Conservation (phyloP, 2,329 filamentous ascomycete genomes). For the Fusarium duplospermum region DNA sequence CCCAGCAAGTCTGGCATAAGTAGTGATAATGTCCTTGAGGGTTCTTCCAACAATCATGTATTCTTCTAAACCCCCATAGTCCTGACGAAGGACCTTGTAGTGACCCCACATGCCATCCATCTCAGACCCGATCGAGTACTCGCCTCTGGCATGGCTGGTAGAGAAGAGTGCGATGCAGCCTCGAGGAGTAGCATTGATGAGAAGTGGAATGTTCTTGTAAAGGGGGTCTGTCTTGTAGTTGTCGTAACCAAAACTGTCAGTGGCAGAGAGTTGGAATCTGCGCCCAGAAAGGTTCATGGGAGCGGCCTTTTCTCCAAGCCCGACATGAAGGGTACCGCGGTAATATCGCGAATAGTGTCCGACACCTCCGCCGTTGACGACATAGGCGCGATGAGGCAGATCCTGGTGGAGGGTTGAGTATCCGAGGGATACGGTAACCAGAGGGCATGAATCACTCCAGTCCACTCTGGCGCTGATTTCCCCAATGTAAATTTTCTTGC, state of each 20-base stretch:
- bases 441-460: slow-evolving; percentile 65
- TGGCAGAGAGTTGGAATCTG: slow-evolving; percentile 74
- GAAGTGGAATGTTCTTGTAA: slow-evolving; percentile 80
- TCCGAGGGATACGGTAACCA: slow-evolving; percentile 66
- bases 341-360: slow-evolving; percentile 75
- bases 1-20: slow-evolving; percentile 75
- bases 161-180: slow-evolving; percentile 77
- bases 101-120: slow-evolving; percentile 82
- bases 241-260: slow-evolving; percentile 80
- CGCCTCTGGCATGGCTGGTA: slow-evolving; percentile 71
- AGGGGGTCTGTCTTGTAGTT: slow-evolving; percentile 76
- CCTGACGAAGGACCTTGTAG: slow-evolving; percentile 80
- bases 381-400: slow-evolving; percentile 74
- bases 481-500: slow-evolving; percentile 58
- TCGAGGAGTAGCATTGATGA: slow-evolving; percentile 74
- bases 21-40: slow-evolving; percentile 72
- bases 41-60: slow-evolving; percentile 76
- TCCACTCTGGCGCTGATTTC: slow-evolving; percentile 66
- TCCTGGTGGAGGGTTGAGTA: slow-evolving; percentile 68
- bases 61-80: slow-evolving; percentile 77
- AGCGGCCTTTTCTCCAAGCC: slow-evolving; percentile 77
- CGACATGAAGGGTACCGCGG: slow-evolving; percentile 72
- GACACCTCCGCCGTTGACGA: slow-evolving; percentile 69
- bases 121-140: slow-evolving; percentile 75
- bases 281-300: slow-evolving; percentile 78